Percentiles rank a stretch among this genome's conserved stretches.
phyloP scores from a whole-genome alignment of 2,329 filamentous ascomycete species.

The Aspergillus brunneoviolaceus region DNA sequence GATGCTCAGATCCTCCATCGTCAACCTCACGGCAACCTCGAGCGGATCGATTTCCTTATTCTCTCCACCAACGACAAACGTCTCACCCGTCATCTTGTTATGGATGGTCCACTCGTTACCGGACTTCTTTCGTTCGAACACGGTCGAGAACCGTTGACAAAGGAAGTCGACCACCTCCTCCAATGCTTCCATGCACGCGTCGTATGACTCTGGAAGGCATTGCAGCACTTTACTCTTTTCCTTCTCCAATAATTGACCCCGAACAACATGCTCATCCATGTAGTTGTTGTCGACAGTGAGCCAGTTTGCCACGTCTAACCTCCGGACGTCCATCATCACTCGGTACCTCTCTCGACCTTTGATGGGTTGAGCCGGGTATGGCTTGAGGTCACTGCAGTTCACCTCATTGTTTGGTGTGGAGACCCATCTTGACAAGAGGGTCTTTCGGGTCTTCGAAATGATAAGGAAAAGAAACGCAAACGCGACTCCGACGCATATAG shows the following conservation, averaged over 20 bases:
- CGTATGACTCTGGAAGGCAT: constrained; percentile 44
- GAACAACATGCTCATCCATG: constrained; percentile 44
- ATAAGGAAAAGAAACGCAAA: constrained; percentile 31
- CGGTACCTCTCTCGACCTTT: constrained; percentile 41
- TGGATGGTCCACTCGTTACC: constrained; percentile 33
- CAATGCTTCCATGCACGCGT: constrained; percentile 50
- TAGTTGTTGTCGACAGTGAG: constrained; percentile 51
- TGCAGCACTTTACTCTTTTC: constrained; percentile 46
- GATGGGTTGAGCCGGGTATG: constrained; percentile 41
- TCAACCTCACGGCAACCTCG: constrained; percentile 51
- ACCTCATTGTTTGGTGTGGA: constrained; percentile 10
- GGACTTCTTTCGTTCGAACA: constrained; percentile 39
- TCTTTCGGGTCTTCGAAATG: constrained; percentile 27
- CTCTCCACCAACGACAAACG: constrained; percentile 39
- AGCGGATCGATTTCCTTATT: constrained; percentile 44
- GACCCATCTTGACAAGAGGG: constrained; percentile 12
- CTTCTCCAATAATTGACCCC: constrained; percentile 41
- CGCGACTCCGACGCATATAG: constrained; percentile 31
- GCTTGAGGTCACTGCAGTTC: constrained; percentile 32
- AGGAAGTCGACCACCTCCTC: constrained; percentile 49
- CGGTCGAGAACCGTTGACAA: constrained; percentile 43
- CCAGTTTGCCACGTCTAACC: constrained; percentile 50
- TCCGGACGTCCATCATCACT: constrained; percentile 51
- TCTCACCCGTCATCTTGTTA: constrained; percentile 48
- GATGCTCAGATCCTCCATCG: constrained; percentile 55